Evolutionary conservation across 148 eudicot genomes (phyloP).

Genomic region (Dysphania ambrosioides): DNA sequence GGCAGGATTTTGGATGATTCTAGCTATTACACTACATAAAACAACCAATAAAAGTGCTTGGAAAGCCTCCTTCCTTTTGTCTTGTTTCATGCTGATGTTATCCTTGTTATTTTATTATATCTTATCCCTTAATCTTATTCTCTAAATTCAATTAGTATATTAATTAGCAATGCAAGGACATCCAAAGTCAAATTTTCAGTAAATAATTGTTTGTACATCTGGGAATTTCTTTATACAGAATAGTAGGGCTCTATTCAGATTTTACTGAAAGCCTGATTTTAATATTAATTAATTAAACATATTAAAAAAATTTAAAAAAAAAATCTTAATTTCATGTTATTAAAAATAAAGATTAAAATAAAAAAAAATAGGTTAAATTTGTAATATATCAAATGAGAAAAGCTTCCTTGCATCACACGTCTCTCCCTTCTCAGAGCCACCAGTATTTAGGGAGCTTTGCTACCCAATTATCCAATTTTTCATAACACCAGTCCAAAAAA

Average conservation of each 20-base stretch:
- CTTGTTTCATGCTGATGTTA: constrained; percentile 26
- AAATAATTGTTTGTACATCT: constrained; percentile 25
- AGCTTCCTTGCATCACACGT: constrained; percentile 33
- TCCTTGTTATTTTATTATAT: constrained; percentile 5
- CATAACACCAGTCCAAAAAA: constrained; percentile 14
- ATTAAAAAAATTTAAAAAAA: background rate
- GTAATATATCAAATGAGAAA: constrained; percentile 1
- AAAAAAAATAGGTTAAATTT: constrained; percentile 17
- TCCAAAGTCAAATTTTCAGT: constrained; percentile 27
- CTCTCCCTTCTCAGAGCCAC: constrained; percentile 22
- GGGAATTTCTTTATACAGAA: constrained; percentile 10
- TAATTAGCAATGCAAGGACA: constrained; percentile 8
- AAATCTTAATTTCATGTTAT: background rate
- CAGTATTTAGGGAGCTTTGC: constrained; percentile 29
- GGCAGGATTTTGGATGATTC: constrained; percentile 20
- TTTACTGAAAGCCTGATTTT: constrained; percentile 12
- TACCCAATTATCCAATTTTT: constrained; percentile 21
- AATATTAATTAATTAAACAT: background rate
- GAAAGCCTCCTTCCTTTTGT: constrained; percentile 35
- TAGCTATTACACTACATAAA: constrained; percentile 12
- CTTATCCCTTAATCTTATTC: constrained; percentile 7
- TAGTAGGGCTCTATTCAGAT: constrained; percentile 27
- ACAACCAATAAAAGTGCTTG: constrained; percentile 35
- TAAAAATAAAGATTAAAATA: background rate
- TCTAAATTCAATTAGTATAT: background rate